Base-by-base conservation (phyloP, 768 basidiomycete genomes). In the Agaricus bisporus region DNA sequence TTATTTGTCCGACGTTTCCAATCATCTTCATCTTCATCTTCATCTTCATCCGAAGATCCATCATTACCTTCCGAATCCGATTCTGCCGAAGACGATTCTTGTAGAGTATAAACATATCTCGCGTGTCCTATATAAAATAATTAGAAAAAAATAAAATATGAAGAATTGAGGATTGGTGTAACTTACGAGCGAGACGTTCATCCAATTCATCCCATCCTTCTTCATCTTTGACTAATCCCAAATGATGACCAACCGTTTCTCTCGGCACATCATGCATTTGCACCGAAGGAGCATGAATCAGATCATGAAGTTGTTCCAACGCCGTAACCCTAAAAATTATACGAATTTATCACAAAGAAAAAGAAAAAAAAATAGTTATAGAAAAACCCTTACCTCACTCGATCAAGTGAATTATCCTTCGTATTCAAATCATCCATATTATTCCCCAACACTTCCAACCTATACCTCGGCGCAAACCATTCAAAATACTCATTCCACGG, bases 351-450 rank as follows among this genome's bases (percentile, higher is more conserved):
- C n/a, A n/a, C n/a, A n/a, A n/a, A n/a, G n/a, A n/a, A n/a, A n/a
- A n/a, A n/a, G n/a, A n/a, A n/a, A n/a, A n/a, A n/a, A n/a, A n/a
- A n/a, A n/a, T n/a, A n/a, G n/a, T n/a, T n/a, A n/a, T n/a, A n/a
- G n/a, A n/a, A n/a, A n/a, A n/a, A n/a, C n/a, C n/a, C n/a, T n/a
- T n/a, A n/a, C 86, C 86, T 80, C 50, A 95, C 86, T 60, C 76
- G 76, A 54, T 95, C 86, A 32, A 98, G 69, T 26, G 89, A 88
- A 9, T 81, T 81, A 60, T 95, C 88, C 58, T 79, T 81, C 55
- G 85, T 68, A 64, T 98, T 99, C 61, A 90, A 70, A 63, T 98
- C 92, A 56, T 97, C 94, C 88, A 95, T 91, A 63, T 98, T 98
- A 62, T 88, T 98, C 58, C 81, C 78, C 22, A 83, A 78, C 1